Evolutionary conservation across 257 asterid species (phyloP), one percentile per base, ranked within the genome.

Genomic region (Coffea eugenioides): DNA sequence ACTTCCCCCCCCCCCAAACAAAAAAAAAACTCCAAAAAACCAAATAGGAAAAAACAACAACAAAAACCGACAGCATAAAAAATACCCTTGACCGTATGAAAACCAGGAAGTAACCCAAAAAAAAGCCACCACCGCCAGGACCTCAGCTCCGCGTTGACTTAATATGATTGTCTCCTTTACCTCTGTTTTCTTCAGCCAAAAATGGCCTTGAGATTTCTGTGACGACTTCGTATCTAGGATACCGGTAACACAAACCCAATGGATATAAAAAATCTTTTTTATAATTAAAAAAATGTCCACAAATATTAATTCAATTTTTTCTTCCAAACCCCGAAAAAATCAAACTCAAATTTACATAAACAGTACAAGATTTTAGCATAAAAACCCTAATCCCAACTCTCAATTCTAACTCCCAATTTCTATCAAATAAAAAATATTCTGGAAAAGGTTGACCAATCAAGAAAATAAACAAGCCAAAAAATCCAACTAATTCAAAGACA

Each of bases 361-460:
- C 73, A 74, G 64, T 0, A 36, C 46, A 57, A 67, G n/a, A 15
- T 18, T 46, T 43, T 36, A 27, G 23, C 6, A 65, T 54, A 12
- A 56, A 75, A 61, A 25, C 77, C 81, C 73, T 51, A 69, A 2
- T 59, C 20, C 20, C 77, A 68, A 18, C 64, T 6, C 46, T 14
- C 39, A 18, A 68, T 46, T 70, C 2, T n/a, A 62, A 43, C 27
- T n/a, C 39, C 49, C 34, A 54, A 68, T 8, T 25, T n/a, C 48
- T 21, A 25, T 14, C 7, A 0, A 41, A 15, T 8, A 69, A 2
- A 21, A 14, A 39, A 16, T 31, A 68, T 68, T 43, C 2, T 31
- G 18, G 7, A 21, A 46, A 64, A 52, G 61, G 80, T 81, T 81
- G 80, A 76, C 73, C 79, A 62, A 25, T 59, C 62, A 45, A 72